Evolutionary conservation across 176 grass and related monocot species (phyloP).

Genomic region (Musa troglodytarum): DNA sequence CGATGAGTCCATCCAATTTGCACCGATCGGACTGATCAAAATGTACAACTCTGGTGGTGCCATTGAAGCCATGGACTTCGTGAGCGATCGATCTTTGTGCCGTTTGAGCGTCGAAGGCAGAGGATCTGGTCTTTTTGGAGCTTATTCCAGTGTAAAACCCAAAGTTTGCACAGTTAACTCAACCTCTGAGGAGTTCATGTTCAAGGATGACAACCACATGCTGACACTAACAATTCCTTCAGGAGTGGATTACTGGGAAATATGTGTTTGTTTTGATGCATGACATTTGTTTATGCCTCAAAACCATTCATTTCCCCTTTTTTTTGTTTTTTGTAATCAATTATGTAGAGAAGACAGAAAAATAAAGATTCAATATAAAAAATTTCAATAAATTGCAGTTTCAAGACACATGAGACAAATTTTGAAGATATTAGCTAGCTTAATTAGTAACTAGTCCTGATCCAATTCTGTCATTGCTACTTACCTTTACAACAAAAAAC

Average conservation of each 20-base stretch:
- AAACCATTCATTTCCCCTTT: not conserved
- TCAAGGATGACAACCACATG: not conserved
- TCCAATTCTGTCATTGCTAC: too few relatives aligned
- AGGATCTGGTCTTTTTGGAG: conserved; percentile 22
- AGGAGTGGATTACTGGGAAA: conserved; percentile 7
- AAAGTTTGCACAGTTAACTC: conserved; percentile 17
- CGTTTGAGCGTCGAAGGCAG: conserved; percentile 8
- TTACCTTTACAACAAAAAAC: too few relatives aligned
- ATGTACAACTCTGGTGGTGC: conserved; percentile 28
- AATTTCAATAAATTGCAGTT: too few relatives aligned
- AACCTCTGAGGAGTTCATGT: conserved; percentile 5
- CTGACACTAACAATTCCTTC: conserved; percentile 23
- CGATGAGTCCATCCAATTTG: conserved; percentile 15
- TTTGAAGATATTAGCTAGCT: too few relatives aligned
- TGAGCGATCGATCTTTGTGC: not conserved
- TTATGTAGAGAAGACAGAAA: not conserved
- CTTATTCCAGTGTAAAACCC: conserved; percentile 22
- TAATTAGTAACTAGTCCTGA: too few relatives aligned
- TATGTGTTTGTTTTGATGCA: not conserved
- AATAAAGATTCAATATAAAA: not conserved
- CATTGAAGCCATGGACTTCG: conserved; percentile 9
- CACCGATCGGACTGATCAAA: conserved; percentile 22
- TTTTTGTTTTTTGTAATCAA: not conserved
- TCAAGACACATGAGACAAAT: too few relatives aligned
- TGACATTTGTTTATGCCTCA: not conserved